A percentile compares a stretch with the other conserved stretches of the same genome.
Evolutionary conservation across 2,329 filamentous ascomycete genomes (phyloP).

Genomic region (Scedosporium aurantiacum): DNA sequence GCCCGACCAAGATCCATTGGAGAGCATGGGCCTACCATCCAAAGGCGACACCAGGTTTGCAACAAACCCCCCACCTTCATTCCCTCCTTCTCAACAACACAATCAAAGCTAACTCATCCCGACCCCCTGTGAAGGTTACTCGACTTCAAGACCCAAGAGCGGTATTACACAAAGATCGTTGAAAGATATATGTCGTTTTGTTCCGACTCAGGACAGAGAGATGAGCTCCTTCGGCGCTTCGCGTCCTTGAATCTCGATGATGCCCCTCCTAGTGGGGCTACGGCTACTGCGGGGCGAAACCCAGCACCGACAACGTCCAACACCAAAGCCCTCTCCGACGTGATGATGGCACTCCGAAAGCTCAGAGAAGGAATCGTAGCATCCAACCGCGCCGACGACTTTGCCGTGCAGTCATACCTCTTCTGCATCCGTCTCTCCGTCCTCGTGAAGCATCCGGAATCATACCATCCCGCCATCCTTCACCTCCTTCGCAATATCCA

Average conservation of each 20-base stretch:
- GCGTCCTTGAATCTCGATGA: constrained; percentile 40
- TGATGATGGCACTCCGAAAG: constrained; percentile 80
- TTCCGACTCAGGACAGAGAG: constrained; percentile 57
- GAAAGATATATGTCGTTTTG: constrained; percentile 86
- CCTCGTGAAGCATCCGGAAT: constrained; percentile 69
- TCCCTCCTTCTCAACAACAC: not conserved
- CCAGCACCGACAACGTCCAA: constrained; percentile 20
- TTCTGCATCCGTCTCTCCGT: constrained; percentile 83
- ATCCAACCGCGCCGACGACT: constrained; percentile 62
- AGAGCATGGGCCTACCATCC: constrained; percentile 73
- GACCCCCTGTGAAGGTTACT: constrained; percentile 41
- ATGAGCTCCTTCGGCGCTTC: constrained; percentile 66
- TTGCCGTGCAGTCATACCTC: constrained; percentile 80
- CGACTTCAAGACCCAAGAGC: constrained; percentile 67
- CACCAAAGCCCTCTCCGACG: constrained; percentile 56
- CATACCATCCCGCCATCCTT: constrained; percentile 78
- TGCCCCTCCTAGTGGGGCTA: not conserved
- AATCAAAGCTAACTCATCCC: constrained; percentile 4
- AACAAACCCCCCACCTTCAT: not conserved
- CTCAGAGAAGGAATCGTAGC: constrained; percentile 83
- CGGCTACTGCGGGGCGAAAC: not conserved
- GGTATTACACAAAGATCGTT: constrained; percentile 77
- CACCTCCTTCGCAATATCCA: constrained; percentile 68
- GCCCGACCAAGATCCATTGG: constrained; percentile 63
- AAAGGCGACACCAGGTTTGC: constrained; percentile 77